These are phyloP conservation scores for Notholithocarpus densiflorus DNA, from an alignment of 306 rosid species.

Conservation along the genomic window DNA sequence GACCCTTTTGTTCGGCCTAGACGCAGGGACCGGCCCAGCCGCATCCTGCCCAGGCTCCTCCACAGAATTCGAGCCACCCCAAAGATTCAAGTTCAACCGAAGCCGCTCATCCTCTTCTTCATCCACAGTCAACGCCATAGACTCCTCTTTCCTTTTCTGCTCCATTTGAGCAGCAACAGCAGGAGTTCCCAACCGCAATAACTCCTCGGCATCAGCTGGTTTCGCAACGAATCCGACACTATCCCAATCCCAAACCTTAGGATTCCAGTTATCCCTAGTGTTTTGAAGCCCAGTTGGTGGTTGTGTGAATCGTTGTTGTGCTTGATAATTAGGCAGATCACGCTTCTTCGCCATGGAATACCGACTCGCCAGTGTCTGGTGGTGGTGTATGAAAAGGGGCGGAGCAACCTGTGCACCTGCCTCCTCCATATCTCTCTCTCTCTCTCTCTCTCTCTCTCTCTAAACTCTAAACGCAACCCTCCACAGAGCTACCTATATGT, in stretches of 20 bases:
- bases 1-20: constrained; percentile 52
- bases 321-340: constrained; percentile 45
- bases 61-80: constrained; percentile 30
- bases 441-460: neutral
- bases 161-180: constrained; percentile 4
- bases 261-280: constrained; percentile 53
- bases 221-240: constrained; percentile 48
- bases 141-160: neutral
- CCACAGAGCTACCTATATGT: neutral
- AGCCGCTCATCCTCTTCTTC: constrained; percentile 36
- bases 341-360: constrained; percentile 56
- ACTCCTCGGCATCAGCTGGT: constrained; percentile 14
- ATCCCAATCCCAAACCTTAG: constrained; percentile 78
- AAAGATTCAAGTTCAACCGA: constrained; percentile 67
- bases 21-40: neutral
- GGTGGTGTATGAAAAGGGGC: constrained; percentile 52
- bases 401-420: constrained; percentile 52
- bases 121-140: neutral
- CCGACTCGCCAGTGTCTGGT: constrained; percentile 20
- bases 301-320: neutral
- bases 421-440: constrained; percentile 52
- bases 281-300: constrained; percentile 2
- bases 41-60: constrained; percentile 31
- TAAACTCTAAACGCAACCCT: neutral
- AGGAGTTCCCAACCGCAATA: constrained; percentile 15